phyloP scores from a whole-genome alignment of 352 stramenopile genomes.

The Pythium monospermum region DNA sequence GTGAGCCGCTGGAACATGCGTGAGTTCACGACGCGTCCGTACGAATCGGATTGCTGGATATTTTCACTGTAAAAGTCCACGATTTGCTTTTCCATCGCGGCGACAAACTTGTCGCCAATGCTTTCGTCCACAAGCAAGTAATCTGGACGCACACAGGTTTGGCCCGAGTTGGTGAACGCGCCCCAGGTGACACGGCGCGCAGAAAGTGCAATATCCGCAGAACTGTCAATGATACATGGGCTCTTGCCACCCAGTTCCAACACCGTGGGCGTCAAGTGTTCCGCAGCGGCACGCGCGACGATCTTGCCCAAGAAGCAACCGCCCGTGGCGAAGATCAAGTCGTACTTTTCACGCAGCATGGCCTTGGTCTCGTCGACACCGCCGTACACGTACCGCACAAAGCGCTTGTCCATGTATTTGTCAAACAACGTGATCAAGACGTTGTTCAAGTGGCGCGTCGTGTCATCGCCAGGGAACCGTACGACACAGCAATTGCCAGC shows the following conservation, averaged over 20 bases:
- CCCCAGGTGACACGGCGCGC: conserved; percentile 81
- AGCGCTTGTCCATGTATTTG: conserved; percentile 73
- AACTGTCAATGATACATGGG: conserved; percentile 80
- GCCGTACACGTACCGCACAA: conserved; percentile 82
- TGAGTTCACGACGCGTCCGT: conserved; percentile 71
- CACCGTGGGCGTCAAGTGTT: conserved; percentile 92
- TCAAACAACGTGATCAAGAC: conserved; percentile 52
- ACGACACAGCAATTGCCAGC: conserved; percentile 93
- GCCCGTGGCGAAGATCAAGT: conserved; percentile 85
- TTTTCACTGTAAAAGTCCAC: conserved; percentile 51
- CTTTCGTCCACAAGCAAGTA: conserved; percentile 88
- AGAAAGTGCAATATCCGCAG: conserved; percentile 45
- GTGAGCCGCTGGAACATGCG: conserved; percentile 49
- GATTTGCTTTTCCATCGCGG: conserved; percentile 29
- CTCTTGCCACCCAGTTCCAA: conserved; percentile 95
- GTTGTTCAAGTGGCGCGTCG: conserved; percentile 47
- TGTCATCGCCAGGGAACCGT: conserved; percentile 89
- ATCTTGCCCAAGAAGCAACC: conserved; percentile 83
- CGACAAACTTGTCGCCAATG: conserved; percentile 61
- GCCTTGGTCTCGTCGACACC: conserved; percentile 75
- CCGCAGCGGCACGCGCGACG: conserved; percentile 86
- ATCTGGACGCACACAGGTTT: conserved; percentile 94
- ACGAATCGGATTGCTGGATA: conserved; percentile 36
- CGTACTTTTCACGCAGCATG: conserved; percentile 70
- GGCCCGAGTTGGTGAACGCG: conserved; percentile 88